These are phyloP conservation scores for Cercospora sp. DNA, from an alignment of 2,329 filamentous ascomycete species.

Conservation along the genomic window DNA sequence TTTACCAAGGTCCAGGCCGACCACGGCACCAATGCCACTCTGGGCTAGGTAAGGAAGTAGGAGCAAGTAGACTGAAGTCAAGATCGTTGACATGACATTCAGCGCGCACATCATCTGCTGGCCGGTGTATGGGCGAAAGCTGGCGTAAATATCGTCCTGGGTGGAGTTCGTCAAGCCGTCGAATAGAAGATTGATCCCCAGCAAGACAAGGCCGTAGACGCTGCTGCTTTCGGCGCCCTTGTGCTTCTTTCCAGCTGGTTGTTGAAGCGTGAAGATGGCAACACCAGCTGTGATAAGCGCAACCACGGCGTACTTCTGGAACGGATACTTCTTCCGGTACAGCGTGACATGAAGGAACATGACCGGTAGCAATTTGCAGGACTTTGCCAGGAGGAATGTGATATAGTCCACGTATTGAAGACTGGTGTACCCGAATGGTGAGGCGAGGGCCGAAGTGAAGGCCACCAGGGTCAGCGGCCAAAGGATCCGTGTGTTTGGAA, in stretches of 20 bases:
- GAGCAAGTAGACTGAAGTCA: conserved; percentile 76
- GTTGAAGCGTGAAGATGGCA: conserved; percentile 89
- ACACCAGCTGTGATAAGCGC: conserved; percentile 88
- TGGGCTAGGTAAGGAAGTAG: conserved; percentile 76
- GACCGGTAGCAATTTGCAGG: conserved; percentile 97
- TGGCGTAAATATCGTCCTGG: conserved; percentile 86
- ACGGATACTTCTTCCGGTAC: conserved; percentile 82
- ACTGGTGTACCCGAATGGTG: conserved; percentile 92
- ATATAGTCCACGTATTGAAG: conserved; percentile 96
- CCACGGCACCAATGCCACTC: conserved; percentile 48
- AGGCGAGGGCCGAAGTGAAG: conserved; percentile 81
- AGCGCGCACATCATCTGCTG: conserved; percentile 99
- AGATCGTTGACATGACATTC: conserved; percentile 78
- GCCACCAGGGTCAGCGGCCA: conserved; percentile 80
- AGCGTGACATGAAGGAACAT: conserved; percentile 95
- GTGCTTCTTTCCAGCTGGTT: conserved; percentile 46
- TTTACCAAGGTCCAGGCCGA: conserved; percentile 45
- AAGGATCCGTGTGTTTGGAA: conserved; percentile 74
- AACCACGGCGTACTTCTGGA: conserved; percentile 96
- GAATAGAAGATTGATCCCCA: conserved; percentile 87
- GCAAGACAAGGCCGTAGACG: conserved; percentile 76
- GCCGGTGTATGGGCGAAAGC: conserved; percentile 76
- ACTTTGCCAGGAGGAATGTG: conserved; percentile 95
- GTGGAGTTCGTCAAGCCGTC: conserved; percentile 96
- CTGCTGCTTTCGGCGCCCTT: conserved; percentile 55